These are phyloP conservation scores for Acanthamoeba polyphaga DNA, from an alignment of 208 protist species.

Conservation along the genomic window DNA sequence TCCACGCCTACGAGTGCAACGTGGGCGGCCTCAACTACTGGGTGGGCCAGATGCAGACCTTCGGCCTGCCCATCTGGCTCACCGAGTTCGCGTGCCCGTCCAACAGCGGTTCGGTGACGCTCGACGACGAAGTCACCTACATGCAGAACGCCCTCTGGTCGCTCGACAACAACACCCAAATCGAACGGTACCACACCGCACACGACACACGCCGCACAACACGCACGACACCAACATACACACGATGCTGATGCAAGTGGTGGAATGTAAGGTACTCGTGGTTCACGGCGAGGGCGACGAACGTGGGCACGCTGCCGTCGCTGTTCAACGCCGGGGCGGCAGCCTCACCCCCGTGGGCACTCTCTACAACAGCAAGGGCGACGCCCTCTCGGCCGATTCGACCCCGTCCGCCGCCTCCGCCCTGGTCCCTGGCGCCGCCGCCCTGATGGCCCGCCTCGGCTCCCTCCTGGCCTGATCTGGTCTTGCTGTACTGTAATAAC, in stretches of 20 bases:
- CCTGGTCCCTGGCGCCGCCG: neutral
- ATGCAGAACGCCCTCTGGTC: neutral
- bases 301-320: constrained; percentile 12
- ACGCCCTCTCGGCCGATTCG: neutral
- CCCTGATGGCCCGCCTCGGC: neutral
- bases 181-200: neutral
- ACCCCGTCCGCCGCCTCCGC: neutral
- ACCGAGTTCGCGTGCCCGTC: neutral
- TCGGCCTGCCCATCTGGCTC: neutral
- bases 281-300: neutral
- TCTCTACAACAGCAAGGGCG: neutral
- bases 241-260: neutral
- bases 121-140: neutral
- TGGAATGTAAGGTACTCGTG: neutral
- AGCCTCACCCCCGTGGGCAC: neutral
- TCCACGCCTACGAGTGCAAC: neutral
- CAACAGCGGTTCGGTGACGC: neutral
- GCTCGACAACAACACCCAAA: constrained; percentile 26
- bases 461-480: neutral
- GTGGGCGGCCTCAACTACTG: constrained; percentile 29
- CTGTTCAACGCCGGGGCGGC: neutral
- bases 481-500: too few relatives aligned
- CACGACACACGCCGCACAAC: neutral
- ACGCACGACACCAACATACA: neutral
- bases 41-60: neutral